phyloP scores from a whole-genome alignment of 495 filamentous ascomycete species.

The Neurospora sp. region DNA sequence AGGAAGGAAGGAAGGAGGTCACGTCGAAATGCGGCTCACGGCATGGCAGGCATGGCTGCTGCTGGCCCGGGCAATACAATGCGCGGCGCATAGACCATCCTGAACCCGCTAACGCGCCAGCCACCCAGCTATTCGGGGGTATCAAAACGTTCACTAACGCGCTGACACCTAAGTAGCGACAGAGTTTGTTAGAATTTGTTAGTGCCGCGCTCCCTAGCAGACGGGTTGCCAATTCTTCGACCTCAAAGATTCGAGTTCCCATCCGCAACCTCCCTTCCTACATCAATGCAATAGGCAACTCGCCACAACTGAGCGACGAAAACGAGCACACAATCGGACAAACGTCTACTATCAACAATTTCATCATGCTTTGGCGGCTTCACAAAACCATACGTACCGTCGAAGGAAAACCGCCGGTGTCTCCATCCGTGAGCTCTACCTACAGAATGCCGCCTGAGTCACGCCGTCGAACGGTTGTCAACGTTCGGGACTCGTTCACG shows the following conservation, averaged over 20 bases:
- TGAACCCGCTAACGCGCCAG: background rate
- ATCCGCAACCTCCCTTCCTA: background rate
- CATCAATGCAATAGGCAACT: too few relatives aligned
- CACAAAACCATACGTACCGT: too few relatives aligned
- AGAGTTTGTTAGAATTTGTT: background rate
- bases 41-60: background rate
- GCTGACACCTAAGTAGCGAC: rapidly evolving
- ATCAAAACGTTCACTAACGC: background rate
- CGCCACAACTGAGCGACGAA: too few relatives aligned
- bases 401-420: too few relatives aligned
- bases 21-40: background rate
- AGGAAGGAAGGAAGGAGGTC: background rate
- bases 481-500: background rate
- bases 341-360: too few relatives aligned
- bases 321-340: too few relatives aligned
- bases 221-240: background rate
- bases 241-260: background rate
- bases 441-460: background rate
- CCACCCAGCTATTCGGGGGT: background rate
- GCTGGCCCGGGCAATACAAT: too few relatives aligned
- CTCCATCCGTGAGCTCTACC: too few relatives aligned
- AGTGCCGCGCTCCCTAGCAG: background rate
- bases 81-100: background rate
- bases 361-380: too few relatives aligned
- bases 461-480: background rate